These are phyloP conservation scores for Pugionium dolabratum DNA, from an alignment of 345 rosid species.

Conservation along the genomic window DNA sequence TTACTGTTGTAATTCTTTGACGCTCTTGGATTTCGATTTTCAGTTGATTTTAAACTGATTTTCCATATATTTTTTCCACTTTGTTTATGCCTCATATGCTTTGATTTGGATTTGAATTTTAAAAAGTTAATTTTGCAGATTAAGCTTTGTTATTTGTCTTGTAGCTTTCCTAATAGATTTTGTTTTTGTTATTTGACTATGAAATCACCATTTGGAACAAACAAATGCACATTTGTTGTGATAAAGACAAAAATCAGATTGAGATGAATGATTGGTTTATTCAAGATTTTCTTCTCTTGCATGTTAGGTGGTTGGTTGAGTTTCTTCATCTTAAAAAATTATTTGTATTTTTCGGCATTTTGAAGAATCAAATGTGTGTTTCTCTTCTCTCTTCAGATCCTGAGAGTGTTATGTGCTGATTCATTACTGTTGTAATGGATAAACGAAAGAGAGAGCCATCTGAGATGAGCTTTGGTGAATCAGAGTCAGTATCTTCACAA, in stretches of 20 bases:
- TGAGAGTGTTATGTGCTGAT: conserved; percentile 41
- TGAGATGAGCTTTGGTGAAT: conserved; percentile 74
- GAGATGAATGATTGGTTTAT: conserved; percentile 22
- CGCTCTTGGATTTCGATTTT: conserved; percentile 4
- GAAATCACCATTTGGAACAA: conserved; percentile 30
- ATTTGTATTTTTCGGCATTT: conserved; percentile 18
- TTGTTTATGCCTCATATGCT: not conserved
- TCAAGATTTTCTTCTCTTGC: conserved; percentile 39
- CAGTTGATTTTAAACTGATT: not conserved
- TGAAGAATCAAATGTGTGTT: conserved; percentile 9
- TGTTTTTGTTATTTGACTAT: not conserved
- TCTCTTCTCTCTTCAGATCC: conserved; percentile 45
- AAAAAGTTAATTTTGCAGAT: conserved; percentile 7
- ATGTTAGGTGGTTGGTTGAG: conserved; percentile 34
- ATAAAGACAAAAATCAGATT: conserved; percentile 27
- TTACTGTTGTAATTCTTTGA: not conserved
- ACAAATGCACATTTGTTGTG: conserved; percentile 24
- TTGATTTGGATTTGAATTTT: conserved; percentile 18
- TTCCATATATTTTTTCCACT: not conserved
- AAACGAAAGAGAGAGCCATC: conserved; percentile 76
- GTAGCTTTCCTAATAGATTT: conserved; percentile 11
- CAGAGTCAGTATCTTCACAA: conserved; percentile 66
- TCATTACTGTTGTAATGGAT: conserved; percentile 52
- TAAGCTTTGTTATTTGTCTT: conserved; percentile 5
- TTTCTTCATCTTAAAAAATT: conserved; percentile 32